Percentiles rank a stretch among this genome's conserved stretches.
Conservation (phyloP, 305 asterid genomes). For the Fraxinus sp. region DNA sequence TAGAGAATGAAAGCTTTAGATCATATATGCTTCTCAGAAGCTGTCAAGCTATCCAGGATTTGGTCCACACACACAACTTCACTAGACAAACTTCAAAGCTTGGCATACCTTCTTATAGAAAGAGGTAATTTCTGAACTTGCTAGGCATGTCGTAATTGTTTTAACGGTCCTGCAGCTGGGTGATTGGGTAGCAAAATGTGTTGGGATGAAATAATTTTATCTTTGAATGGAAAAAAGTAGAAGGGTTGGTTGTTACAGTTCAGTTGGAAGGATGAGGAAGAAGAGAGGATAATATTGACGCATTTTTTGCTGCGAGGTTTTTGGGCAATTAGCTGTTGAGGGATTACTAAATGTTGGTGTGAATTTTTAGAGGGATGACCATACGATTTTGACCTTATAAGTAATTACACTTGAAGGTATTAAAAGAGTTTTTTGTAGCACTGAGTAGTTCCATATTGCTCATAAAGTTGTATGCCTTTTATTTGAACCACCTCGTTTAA, state of each 20-base stretch:
- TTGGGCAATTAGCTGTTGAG: not conserved
- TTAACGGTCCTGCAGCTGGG: not conserved
- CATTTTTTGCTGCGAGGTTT: not conserved
- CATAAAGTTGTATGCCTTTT: not conserved
- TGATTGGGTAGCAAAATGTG: not conserved
- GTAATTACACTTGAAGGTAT: not conserved
- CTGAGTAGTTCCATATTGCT: not conserved
- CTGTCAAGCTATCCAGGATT: slow-evolving; percentile 32
- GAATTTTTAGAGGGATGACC: not conserved
- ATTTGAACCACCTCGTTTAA: not conserved
- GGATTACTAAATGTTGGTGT: not conserved
- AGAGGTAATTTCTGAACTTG: slow-evolving; percentile 36
- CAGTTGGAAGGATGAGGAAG: not conserved
- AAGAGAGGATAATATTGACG: not conserved
- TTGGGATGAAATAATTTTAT: not conserved
- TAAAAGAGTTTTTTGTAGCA: not conserved
- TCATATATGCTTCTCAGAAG: slow-evolving; percentile 31
- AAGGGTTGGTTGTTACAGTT: not conserved
- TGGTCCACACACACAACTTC: slow-evolving; percentile 23
- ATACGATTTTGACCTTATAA: not conserved
- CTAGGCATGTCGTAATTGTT: not conserved
- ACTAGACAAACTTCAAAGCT: slow-evolving; percentile 35
- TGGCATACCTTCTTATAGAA: slow-evolving; percentile 33
- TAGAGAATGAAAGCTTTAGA: slow-evolving; percentile 33
- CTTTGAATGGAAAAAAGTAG: not conserved